phyloP scores from a whole-genome alignment of 352 stramenopile genomes.

The Pythium dissimile region DNA sequence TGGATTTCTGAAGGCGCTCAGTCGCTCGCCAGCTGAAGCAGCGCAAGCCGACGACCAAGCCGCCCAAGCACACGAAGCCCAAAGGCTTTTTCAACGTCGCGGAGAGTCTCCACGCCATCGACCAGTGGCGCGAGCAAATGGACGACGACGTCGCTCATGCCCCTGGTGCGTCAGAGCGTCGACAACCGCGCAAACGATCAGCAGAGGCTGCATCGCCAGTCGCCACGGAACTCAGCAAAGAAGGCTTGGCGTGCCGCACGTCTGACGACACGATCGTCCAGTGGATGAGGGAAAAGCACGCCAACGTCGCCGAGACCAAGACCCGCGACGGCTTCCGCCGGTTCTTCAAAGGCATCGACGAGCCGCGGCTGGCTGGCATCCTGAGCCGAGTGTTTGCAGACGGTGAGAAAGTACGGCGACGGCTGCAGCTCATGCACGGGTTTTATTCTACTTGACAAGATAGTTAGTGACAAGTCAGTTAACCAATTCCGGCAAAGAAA shows the following conservation, averaged over 20 bases:
- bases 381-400: conserved; percentile 49
- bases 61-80: conserved; percentile 14
- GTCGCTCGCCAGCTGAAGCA: conserved; percentile 21
- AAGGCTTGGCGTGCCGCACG: conserved; percentile 37
- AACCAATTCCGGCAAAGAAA: no score
- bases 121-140: conserved; percentile 71
- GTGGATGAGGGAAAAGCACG: conserved; percentile 47
- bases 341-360: conserved; percentile 62
- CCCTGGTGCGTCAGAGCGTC: neutral
- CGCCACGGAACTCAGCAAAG: neutral
- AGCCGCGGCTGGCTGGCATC: conserved; percentile 40
- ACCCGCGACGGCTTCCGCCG: conserved; percentile 66
- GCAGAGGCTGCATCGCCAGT: neutral
- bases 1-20: conserved; percentile 1
- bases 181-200: neutral
- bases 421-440: conserved; percentile 68
- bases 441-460: conserved; percentile 26
- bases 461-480: no score
- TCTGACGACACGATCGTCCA: conserved; percentile 47
- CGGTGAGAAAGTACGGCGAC: conserved; percentile 47
- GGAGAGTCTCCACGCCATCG: conserved; percentile 67
- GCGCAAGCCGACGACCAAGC: conserved; percentile 16
- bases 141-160: conserved; percentile 49
- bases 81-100: conserved; percentile 70
- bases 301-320: conserved; percentile 45